A percentile compares a stretch with the other conserved stretches of the same genome.
These are phyloP conservation scores for Nakaseomyces delphensis DNA, from an alignment of 1,139 yeast genomes.

Conservation along the genomic window DNA sequence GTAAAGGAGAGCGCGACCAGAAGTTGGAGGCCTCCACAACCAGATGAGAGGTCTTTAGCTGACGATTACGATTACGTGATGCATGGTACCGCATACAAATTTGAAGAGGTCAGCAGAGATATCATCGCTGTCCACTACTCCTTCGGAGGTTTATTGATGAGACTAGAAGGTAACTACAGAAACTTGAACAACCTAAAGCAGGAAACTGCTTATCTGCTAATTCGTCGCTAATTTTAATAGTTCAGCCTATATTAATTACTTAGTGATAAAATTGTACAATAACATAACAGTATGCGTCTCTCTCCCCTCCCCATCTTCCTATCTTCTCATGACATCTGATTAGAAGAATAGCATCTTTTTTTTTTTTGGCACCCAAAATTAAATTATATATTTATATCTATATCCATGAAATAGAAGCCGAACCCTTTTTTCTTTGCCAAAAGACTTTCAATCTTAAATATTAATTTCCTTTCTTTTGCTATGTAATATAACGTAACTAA, in stretches of 20 bases:
- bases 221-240: constrained; percentile 44
- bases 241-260: not conserved
- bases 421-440: too few relatives aligned
- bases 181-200: constrained; percentile 82
- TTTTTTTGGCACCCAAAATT: not conserved
- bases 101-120: constrained; percentile 67
- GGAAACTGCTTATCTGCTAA: constrained; percentile 83
- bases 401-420: too few relatives aligned
- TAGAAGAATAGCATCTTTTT: not conserved
- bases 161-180: constrained; percentile 92
- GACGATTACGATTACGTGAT: constrained; percentile 97
- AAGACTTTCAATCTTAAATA: too few relatives aligned
- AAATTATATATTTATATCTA: constrained; percentile 8
- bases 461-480: too few relatives aligned
- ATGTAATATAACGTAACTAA: constrained; percentile 6
- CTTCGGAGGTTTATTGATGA: constrained; percentile 89
- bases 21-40: constrained; percentile 88
- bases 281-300: too few relatives aligned
- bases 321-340: not conserved
- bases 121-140: constrained; percentile 83
- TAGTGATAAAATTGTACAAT: constrained; percentile 4
- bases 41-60: constrained; percentile 77
- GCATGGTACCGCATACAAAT: constrained; percentile 97
- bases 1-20: constrained; percentile 38
- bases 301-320: not conserved